A percentile compares a stretch with the other conserved stretches of the same genome.
These are phyloP conservation scores for Incumbomyces delicatus DNA, from an alignment of 2,329 filamentous ascomycete genomes.

Conservation along the genomic window DNA sequence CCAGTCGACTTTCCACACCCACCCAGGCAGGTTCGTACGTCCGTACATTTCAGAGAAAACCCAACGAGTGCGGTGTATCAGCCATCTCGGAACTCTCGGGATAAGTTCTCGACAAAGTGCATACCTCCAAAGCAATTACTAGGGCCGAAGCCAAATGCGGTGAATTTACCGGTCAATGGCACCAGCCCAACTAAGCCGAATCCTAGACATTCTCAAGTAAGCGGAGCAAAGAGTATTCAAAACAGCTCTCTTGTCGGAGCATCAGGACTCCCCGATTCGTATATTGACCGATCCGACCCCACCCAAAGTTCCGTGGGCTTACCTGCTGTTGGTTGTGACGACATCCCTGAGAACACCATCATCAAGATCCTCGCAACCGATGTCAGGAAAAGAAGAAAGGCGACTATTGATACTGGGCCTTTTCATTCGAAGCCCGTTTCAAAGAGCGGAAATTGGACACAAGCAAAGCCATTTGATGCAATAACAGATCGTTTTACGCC, in stretches of 20 bases:
- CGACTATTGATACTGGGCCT: slow-evolving; percentile 11
- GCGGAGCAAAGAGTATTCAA: background rate
- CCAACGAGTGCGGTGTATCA: slow-evolving; percentile 10
- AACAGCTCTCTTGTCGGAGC: background rate
- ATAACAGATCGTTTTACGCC: too few relatives aligned
- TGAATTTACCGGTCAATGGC: slow-evolving; percentile 12
- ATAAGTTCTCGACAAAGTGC: slow-evolving; percentile 13
- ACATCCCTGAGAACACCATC: background rate
- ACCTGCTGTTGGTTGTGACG: background rate
- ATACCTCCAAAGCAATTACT: slow-evolving; percentile 11
- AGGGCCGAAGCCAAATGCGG: slow-evolving; percentile 8
- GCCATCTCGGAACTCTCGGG: slow-evolving; percentile 8
- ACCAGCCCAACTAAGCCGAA: slow-evolving; percentile 10
- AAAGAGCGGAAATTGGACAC: slow-evolving; percentile 59
- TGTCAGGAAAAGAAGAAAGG: slow-evolving; percentile 4
- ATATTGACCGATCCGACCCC: background rate
- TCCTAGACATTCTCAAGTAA: background rate
- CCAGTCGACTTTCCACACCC: slow-evolving; percentile 23
- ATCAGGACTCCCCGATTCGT: background rate
- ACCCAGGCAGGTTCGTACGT: slow-evolving; percentile 22
- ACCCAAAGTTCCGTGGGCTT: too few relatives aligned
- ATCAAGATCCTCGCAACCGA: slow-evolving; percentile 3
- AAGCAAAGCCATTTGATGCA: slow-evolving; percentile 33
- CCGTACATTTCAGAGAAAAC: slow-evolving; percentile 17
- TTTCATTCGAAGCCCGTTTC: slow-evolving; percentile 36